Evolutionary conservation across 345 rosid species (phyloP).

Genomic region (Theobroma cacao): DNA sequence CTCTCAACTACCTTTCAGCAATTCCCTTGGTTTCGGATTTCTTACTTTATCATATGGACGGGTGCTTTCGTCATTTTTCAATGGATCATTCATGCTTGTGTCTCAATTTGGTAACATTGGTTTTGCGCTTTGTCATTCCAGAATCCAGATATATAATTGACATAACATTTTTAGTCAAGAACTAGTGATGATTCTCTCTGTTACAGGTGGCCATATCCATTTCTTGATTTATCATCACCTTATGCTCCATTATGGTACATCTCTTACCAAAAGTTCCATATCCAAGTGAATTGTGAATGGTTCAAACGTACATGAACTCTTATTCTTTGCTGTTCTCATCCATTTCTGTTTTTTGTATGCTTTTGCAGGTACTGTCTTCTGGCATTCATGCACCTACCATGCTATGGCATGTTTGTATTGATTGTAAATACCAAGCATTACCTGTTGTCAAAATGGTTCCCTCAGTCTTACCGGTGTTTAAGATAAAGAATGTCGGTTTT

Average conservation of each 20-base stretch:
- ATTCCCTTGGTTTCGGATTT: slow-evolving; percentile 62
- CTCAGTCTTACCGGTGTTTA: slow-evolving; percentile 28
- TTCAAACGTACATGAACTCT: neutral
- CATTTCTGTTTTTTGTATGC: neutral
- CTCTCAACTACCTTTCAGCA: slow-evolving; percentile 38
- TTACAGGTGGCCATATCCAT: slow-evolving; percentile 79
- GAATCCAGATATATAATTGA: neutral
- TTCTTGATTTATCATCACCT: slow-evolving; percentile 51
- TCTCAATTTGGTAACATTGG: slow-evolving; percentile 33
- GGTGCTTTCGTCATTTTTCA: slow-evolving; percentile 54
- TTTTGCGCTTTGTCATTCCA: neutral
- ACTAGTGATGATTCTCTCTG: neutral
- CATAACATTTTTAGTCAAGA: slow-evolving; percentile 3
- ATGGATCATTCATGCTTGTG: slow-evolving; percentile 56
- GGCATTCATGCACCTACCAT: slow-evolving; percentile 58
- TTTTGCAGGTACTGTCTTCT: slow-evolving; percentile 49
- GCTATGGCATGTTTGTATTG: slow-evolving; percentile 47
- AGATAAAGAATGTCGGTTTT: neutral
- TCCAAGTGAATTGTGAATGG: neutral
- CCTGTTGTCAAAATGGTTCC: slow-evolving; percentile 47
- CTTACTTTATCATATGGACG: slow-evolving; percentile 67
- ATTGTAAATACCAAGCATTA: slow-evolving; percentile 35
- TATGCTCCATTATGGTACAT: slow-evolving; percentile 65
- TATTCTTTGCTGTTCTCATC: neutral
- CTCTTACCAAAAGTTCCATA: neutral